phyloP scores from a whole-genome alignment of 2,329 filamentous ascomycete genomes.

The Hypoxylon sp. region DNA sequence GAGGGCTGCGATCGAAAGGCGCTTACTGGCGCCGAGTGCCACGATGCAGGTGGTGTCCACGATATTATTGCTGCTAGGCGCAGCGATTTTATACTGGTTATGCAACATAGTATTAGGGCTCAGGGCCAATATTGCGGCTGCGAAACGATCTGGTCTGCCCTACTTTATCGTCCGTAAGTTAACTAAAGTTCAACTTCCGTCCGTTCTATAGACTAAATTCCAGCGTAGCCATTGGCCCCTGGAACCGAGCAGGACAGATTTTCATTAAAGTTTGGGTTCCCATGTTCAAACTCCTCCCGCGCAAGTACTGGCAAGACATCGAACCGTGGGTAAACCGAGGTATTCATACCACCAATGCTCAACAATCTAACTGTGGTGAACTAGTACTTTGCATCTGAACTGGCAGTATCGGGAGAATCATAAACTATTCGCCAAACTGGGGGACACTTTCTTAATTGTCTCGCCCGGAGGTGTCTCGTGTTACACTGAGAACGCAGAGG shows the following conservation, averaged over 20 bases:
- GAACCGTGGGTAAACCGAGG: constrained; percentile 65
- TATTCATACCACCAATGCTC: not conserved
- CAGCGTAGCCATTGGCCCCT: constrained; percentile 62
- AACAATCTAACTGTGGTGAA: constrained; percentile 57
- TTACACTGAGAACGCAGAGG: constrained; percentile 74
- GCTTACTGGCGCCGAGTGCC: constrained; percentile 5
- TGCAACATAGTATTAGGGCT: constrained; percentile 57
- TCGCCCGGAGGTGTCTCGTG: constrained; percentile 68
- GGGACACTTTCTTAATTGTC: constrained; percentile 76
- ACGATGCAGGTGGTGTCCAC: constrained; percentile 56
- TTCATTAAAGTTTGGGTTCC: constrained; percentile 69
- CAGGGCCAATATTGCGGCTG: constrained; percentile 63
- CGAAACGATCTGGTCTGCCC: constrained; percentile 66
- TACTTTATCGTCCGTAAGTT: constrained; percentile 70
- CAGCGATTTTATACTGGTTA: constrained; percentile 55
- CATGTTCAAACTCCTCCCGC: constrained; percentile 69
- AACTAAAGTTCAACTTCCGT: not conserved
- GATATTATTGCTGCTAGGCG: constrained; percentile 55
- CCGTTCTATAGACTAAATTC: constrained; percentile 29
- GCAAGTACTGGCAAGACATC: constrained; percentile 70
- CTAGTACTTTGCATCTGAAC: constrained; percentile 66
- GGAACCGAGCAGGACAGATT: constrained; percentile 70
- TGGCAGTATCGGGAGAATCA: constrained; percentile 72
- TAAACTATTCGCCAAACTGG: constrained; percentile 70
- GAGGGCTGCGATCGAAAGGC: not conserved